Conservation (phyloP, 345 rosid genomes). For the Gossypium turneri region DNA sequence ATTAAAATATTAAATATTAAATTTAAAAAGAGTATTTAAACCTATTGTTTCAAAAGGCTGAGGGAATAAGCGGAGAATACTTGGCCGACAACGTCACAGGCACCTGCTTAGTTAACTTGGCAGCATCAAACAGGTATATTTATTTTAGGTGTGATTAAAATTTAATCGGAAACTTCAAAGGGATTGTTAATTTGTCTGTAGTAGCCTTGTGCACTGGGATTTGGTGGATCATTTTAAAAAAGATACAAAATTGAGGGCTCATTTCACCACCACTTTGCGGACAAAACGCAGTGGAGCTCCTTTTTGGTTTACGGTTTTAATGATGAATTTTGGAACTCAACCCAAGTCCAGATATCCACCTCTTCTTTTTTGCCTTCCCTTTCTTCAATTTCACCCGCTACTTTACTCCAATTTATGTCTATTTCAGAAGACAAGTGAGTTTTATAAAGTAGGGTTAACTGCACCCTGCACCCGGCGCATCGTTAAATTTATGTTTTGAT, state of each 20-base stretch:
- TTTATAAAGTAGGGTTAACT: too few relatives aligned
- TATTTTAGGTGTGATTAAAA: neutral
- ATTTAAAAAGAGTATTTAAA: too few relatives aligned
- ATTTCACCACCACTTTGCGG: neutral
- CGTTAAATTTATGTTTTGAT: too few relatives aligned
- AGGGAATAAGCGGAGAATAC: slow-evolving; percentile 15
- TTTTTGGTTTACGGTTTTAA: slow-evolving; percentile 9
- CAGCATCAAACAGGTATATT: slow-evolving; percentile 15
- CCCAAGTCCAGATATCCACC: neutral
- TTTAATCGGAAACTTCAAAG: neutral
- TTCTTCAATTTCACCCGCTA: neutral
- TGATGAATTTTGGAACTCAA: slow-evolving; percentile 23
- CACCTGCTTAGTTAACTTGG: slow-evolving; percentile 15
- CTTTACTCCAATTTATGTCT: neutral
- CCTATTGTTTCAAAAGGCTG: neutral
- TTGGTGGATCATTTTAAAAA: neutral
- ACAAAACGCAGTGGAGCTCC: slow-evolving; percentile 23
- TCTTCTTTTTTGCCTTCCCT: neutral
- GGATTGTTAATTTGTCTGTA: neutral
- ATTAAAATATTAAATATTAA: too few relatives aligned
- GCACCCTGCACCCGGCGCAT: too few relatives aligned
- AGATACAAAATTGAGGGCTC: slow-evolving; percentile 17
- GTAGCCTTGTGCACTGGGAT: too few relatives aligned
- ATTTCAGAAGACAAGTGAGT: too few relatives aligned
- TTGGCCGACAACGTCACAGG: neutral